Evolutionary conservation across 2,329 filamentous ascomycete species (phyloP), one percentile per base, ranked within the genome.

Genomic region (Lachnellula hyalina): DNA sequence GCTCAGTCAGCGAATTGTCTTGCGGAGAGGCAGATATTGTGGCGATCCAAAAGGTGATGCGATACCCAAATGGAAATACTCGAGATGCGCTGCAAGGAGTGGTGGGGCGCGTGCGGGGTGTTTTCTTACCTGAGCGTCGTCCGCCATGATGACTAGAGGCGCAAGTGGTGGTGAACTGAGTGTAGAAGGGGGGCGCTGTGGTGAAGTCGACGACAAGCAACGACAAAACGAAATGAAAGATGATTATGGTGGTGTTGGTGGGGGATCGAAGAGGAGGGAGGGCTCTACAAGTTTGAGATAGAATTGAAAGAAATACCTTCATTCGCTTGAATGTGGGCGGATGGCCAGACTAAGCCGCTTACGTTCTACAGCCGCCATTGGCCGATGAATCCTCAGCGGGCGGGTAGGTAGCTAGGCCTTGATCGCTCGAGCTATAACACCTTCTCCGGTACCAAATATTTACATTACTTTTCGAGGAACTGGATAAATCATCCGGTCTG

Each of bases 61-160:
- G 46, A 50, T 47, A 38, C 28, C 28, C 51, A 47, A n/a, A 40
- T 48, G 49, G 23, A 56, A 32, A 49, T 44, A 23, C 42, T 58
- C 46, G 51, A 58, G 36, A 65, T 61, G 61, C 63, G 62, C 63
- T 52, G 63, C 63, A 61, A 65, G 55, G 58, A 62, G 61, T 63
- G 63, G 62, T 65, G 66, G 57, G 55, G 53, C 57, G 57, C 49
- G 53, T 40, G 58, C 35, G 44, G 52, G 53, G 53, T 49, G 54
- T 55, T 55, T 54, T 72, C 80, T 70, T 80, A 86, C 83, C 79
- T 83, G 80, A 67, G 80, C 79, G 70, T 86, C 83, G 57, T 84
- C 82, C 73, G 82, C 80, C 83, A 86, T 86, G 71, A 71, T 83
- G 78, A 74, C 68, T 68, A 73, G 57, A 55, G 41, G 61, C 47